Conservation (phyloP, 306 rosid genomes). For the Luffa aegyptiaca region DNA sequence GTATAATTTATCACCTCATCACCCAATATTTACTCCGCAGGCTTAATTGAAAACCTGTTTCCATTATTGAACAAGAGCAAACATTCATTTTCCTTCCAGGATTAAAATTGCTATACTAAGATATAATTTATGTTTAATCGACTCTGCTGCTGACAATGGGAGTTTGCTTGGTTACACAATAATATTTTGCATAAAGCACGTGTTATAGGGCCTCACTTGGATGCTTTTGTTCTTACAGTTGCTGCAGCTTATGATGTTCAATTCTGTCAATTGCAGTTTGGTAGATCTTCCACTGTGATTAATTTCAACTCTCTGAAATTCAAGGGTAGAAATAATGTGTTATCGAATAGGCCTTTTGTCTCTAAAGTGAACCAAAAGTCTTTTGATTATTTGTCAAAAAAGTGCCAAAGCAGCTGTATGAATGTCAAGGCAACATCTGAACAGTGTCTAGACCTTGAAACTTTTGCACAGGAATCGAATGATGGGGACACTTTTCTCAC, state of each 20-base stretch:
- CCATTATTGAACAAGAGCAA: background rate
- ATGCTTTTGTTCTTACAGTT: conserved; percentile 15
- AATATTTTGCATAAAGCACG: background rate
- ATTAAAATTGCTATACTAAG: background rate
- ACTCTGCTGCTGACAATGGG: background rate
- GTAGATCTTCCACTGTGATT: conserved; percentile 18
- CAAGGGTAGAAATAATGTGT: conserved; percentile 18
- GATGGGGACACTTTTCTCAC: conserved; percentile 19
- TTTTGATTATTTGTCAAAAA: conserved; percentile 31
- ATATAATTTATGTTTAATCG: background rate
- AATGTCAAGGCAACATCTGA: conserved; percentile 35
- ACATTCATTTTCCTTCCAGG: background rate
- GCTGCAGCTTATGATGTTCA: conserved; percentile 20
- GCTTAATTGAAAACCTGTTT: background rate
- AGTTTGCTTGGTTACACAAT: background rate
- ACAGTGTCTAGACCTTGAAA: conserved; percentile 20
- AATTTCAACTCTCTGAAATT: conserved; percentile 11
- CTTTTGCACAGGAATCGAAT: conserved; percentile 13
- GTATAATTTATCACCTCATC: background rate
- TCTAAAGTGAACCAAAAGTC: conserved; percentile 19
- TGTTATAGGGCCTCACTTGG: background rate
- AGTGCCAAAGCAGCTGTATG: conserved; percentile 24
- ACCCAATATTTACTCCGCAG: background rate
- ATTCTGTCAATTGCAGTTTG: conserved; percentile 10
- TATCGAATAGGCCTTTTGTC: conserved; percentile 21